Evolutionary conservation across 106 monocot genomes (phyloP).

Genomic region (Hemerocallis citrina): DNA sequence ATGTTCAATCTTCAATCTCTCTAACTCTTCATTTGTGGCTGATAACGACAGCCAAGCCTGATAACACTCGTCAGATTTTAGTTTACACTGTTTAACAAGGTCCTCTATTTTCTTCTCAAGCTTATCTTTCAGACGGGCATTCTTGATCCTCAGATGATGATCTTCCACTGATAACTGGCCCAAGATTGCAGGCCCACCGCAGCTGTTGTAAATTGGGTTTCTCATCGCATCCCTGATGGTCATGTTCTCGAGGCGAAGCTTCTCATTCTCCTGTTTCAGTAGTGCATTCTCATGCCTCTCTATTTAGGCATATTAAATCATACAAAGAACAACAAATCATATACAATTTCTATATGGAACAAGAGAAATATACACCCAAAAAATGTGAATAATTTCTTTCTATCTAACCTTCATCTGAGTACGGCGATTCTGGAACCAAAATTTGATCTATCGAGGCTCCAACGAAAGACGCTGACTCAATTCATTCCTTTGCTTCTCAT

Average conservation of each 20-base stretch:
- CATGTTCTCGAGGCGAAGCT: conserved; percentile 70
- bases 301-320: conserved; percentile 45
- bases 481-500: conserved; percentile 91
- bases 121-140: conserved; percentile 73
- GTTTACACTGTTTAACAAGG: conserved; percentile 43
- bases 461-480: conserved; percentile 88
- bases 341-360: neutral
- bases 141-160: conserved; percentile 77
- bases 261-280: conserved; percentile 83
- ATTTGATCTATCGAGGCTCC: conserved; percentile 95
- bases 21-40: conserved; percentile 52
- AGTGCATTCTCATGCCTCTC: conserved; percentile 83
- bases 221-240: conserved; percentile 68
- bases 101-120: conserved; percentile 76
- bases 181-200: conserved; percentile 69
- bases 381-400: no score
- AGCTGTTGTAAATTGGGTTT: conserved; percentile 61
- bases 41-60: conserved; percentile 66
- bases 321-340: neutral
- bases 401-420: conserved; percentile 97
- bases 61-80: conserved; percentile 73
- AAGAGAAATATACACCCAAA: neutral
- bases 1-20: conserved; percentile 54
- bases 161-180: conserved; percentile 63
- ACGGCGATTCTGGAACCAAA: conserved; percentile 99